phyloP scores from a whole-genome alignment of 371 early-diverging fungal genomes.

The Gilbertella persicaria region DNA sequence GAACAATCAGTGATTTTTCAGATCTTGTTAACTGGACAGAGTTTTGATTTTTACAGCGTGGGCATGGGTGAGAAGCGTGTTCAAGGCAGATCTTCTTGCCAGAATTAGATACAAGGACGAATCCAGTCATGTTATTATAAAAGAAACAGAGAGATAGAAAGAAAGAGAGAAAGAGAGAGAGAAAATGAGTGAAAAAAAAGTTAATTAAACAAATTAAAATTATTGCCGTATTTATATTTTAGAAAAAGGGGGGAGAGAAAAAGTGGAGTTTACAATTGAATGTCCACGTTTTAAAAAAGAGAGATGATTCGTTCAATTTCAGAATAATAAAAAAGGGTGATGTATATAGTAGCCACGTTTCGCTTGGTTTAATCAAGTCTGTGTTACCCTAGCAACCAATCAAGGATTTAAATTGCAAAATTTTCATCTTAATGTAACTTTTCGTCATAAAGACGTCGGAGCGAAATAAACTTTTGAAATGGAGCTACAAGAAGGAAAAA shows the following conservation, averaged over 20 bases:
- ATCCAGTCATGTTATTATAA: slow-evolving; percentile 19
- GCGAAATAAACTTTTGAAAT: neutral
- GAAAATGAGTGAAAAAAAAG: neutral
- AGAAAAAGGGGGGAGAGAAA: too few species aligned
- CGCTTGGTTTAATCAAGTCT: too few species aligned
- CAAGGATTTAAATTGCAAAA: neutral
- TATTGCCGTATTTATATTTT: neutral
- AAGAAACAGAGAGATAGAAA: neutral
- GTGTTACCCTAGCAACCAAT: too few species aligned
- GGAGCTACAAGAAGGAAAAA: too few species aligned
- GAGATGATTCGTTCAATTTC: neutral
- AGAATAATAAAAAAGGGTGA: neutral
- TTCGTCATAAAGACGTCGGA: neutral
- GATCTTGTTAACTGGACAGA: slow-evolving; percentile 40
- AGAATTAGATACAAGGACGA: slow-evolving; percentile 27
- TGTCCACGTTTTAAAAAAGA: neutral
- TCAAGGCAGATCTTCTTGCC: slow-evolving; percentile 42
- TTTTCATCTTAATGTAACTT: too few species aligned
- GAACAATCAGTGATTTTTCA: slow-evolving; percentile 35
- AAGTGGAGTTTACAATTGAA: neutral
- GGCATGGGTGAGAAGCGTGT: slow-evolving; percentile 39
- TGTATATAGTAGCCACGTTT: neutral
- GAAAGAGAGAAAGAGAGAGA: neutral
- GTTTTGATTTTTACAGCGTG: slow-evolving; percentile 32
- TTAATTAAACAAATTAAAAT: neutral